Conservation (phyloP, 2,329 filamentous ascomycete species). For the Rhexocercosporidium sp. region DNA sequence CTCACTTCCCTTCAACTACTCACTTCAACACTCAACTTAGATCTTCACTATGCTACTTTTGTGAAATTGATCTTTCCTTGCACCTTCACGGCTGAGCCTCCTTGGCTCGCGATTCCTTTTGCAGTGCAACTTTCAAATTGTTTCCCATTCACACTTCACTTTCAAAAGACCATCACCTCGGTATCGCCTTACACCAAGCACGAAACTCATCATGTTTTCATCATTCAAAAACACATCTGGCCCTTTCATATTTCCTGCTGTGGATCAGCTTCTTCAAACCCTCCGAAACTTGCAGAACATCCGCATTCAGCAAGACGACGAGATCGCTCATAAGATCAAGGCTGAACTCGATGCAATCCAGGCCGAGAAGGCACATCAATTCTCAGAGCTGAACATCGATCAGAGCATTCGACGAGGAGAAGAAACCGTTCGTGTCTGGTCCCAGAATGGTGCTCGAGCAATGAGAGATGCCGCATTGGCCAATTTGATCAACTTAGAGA, state of each 20-base stretch:
- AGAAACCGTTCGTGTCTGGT: neutral
- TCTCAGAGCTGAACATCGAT: neutral
- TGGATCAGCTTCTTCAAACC: too few species aligned
- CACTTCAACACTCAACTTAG: too few species aligned
- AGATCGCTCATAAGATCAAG: neutral
- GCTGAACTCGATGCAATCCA: neutral
- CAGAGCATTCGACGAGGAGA: neutral
- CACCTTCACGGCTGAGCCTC: neutral
- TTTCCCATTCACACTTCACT: too few species aligned
- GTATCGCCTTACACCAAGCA: too few species aligned
- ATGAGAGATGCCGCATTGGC: neutral
- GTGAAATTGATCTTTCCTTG: neutral
- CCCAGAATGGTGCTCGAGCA: neutral
- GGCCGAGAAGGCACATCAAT: neutral
- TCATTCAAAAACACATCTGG: too few species aligned
- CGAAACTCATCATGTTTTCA: too few species aligned
- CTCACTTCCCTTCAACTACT: neutral
- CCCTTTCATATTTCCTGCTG: too few species aligned
- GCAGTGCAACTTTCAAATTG: too few species aligned
- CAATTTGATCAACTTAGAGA: neutral
- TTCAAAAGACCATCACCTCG: too few species aligned
- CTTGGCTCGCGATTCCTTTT: too few species aligned
- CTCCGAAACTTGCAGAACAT: neutral
- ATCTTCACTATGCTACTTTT: too few species aligned
- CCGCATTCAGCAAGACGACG: neutral